Conservation (phyloP, 352 stramenopile genomes). For the Phytopythium boreale region DNA sequence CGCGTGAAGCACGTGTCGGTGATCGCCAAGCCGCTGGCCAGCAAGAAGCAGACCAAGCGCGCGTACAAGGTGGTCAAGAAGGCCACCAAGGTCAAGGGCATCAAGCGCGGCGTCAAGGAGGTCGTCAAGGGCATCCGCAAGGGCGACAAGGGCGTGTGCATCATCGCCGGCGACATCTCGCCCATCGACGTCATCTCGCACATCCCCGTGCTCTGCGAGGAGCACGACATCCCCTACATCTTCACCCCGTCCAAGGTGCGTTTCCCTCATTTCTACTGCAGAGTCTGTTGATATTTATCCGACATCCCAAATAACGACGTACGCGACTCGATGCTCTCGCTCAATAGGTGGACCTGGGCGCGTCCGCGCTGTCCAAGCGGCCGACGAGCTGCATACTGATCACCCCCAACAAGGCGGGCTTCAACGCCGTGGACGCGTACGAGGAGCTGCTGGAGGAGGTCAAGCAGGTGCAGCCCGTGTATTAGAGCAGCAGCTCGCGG, state of each 20-base stretch:
- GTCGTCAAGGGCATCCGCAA: conserved; percentile 98
- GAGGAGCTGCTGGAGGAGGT: conserved; percentile 88
- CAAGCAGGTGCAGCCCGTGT: conserved; percentile 84
- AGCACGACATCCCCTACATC: conserved; percentile 98
- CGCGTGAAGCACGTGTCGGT: conserved; percentile 83
- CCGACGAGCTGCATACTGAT: conserved; percentile 99
- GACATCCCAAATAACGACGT: too few relatives aligned
- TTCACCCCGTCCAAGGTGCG: conserved; percentile 95
- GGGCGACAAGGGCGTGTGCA: conserved; percentile 96
- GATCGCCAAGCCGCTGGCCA: conserved; percentile 96
- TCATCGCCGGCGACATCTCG: conserved; percentile 99
- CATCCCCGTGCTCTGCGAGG: conserved; percentile 98
- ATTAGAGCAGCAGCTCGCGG: conserved; percentile 36
- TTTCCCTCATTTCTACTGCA: conserved; percentile 7
- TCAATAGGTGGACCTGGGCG: conserved; percentile 88
- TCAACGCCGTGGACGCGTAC: conserved; percentile 88
- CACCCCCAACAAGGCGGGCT: conserved; percentile 90
- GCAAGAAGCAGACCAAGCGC: conserved; percentile 96
- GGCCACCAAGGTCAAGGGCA: conserved; percentile 94
- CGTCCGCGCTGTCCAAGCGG: conserved; percentile 96
- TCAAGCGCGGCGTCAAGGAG: conserved; percentile 99
- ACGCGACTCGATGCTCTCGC: conserved; percentile 1
- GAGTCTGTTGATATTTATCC: too few relatives aligned
- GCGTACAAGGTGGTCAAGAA: conserved; percentile 95
- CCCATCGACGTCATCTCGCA: conserved; percentile 99